phyloP scores from a whole-genome alignment of 257 asterid genomes.

The Solanum ossicruentum region DNA sequence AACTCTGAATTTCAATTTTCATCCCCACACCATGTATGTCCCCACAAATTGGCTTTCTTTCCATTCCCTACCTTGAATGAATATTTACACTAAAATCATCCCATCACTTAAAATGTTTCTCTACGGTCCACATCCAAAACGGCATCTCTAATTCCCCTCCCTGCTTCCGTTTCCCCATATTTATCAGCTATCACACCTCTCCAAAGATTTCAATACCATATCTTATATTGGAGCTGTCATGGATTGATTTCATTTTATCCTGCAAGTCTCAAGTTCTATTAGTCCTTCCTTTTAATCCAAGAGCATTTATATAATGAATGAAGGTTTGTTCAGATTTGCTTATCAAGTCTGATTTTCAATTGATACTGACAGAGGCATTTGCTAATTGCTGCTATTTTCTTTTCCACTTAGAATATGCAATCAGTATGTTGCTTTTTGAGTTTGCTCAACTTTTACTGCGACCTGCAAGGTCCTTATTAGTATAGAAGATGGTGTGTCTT shows the following conservation, averaged over 20 bases:
- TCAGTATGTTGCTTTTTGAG: not conserved
- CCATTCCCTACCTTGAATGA: not conserved
- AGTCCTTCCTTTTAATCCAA: not conserved
- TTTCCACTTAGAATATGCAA: not conserved
- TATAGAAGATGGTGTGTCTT: not conserved
- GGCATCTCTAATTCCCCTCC: not conserved
- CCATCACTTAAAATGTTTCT: not conserved
- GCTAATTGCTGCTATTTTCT: not conserved
- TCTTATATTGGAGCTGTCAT: not conserved
- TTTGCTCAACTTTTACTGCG: not conserved
- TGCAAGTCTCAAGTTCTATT: not conserved
- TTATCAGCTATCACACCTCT: not conserved
- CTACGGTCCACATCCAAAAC: not conserved
- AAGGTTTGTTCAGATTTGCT: not conserved
- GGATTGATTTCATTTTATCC: not conserved
- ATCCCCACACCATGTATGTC: not conserved
- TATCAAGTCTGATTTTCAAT: not conserved
- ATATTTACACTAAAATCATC: not conserved
- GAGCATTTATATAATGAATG: not conserved
- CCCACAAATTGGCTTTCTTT: not conserved
- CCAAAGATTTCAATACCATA: not conserved
- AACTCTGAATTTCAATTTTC: not conserved
- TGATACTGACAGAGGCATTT: not conserved
- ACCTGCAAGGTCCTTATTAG: not conserved
- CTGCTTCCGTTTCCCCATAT: not conserved